Evolutionary conservation across 495 filamentous ascomycete species (phyloP).

Genomic region (Immersiella caudata): DNA sequence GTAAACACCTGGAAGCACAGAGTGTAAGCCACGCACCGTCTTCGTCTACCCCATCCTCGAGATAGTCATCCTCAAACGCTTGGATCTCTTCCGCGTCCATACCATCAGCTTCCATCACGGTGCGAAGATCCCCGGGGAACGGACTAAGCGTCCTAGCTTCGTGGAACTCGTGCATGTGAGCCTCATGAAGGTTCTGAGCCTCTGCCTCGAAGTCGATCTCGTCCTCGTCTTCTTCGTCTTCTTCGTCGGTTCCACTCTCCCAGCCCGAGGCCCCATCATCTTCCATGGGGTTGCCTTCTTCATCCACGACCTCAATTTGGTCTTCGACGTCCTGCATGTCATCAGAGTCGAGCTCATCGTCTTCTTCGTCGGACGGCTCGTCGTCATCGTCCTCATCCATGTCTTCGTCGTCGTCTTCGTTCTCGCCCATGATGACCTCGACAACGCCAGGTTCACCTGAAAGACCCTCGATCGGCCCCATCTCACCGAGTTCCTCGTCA

Average conservation of each 20-base stretch:
- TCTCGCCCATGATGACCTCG: conserved; percentile 84
- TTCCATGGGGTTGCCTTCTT: conserved; percentile 53
- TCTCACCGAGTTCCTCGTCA: conserved; percentile 75
- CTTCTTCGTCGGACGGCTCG: conserved; percentile 62
- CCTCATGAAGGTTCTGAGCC: conserved; percentile 48
- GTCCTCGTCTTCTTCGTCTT: conserved; percentile 57
- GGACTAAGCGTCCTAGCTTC: conserved; percentile 50
- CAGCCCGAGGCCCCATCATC: conserved; percentile 55
- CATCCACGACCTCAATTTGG: conserved; percentile 60
- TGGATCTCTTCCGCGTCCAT: conserved; percentile 55
- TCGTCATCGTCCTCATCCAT: conserved; percentile 72
- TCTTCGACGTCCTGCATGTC: conserved; percentile 58
- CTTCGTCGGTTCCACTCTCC: conserved; percentile 63
- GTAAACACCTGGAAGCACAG: conserved; percentile 22
- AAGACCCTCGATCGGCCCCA: conserved; percentile 84
- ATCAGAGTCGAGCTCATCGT: conserved; percentile 52
- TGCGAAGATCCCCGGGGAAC: conserved; percentile 60
- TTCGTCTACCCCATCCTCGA: conserved; percentile 66
- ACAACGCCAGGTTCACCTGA: conserved; percentile 75
- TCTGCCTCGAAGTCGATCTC: conserved; percentile 53
- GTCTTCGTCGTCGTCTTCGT: conserved; percentile 67
- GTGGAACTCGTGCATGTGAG: conserved; percentile 39
- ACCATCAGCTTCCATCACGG: conserved; percentile 65
- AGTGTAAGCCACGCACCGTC: conserved; percentile 51
- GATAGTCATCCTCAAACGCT: conserved; percentile 60